A percentile compares a stretch with the other conserved stretches of the same genome.
phyloP scores from a whole-genome alignment of 345 rosid genomes.

The Sapria himalayana region DNA sequence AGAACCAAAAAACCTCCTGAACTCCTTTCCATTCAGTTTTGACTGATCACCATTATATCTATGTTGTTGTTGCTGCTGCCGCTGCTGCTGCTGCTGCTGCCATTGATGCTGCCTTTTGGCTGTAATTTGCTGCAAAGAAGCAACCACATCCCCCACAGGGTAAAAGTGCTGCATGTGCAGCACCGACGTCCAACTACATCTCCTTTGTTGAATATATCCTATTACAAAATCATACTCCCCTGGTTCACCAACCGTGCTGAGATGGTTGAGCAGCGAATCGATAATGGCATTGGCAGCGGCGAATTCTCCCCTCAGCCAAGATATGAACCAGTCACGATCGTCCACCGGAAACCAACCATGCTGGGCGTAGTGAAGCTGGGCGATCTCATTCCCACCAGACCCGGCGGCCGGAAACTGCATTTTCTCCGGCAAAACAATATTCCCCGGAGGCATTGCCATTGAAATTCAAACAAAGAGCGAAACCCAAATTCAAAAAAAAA shows the following conservation, averaged over 20 bases:
- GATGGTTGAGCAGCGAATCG: conserved; percentile 51
- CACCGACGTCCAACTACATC: conserved; percentile 56
- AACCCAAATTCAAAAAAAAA: too few relatives aligned
- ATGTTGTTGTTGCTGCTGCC: conserved; percentile 7
- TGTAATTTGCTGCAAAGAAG: conserved; percentile 47
- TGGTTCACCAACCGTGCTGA: conserved; percentile 36
- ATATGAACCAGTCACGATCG: conserved; percentile 61
- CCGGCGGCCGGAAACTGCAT: conserved; percentile 31
- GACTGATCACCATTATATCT: conserved; percentile 24
- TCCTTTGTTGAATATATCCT: conserved; percentile 47
- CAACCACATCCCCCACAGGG: conserved; percentile 32
- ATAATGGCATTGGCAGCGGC: conserved; percentile 91
- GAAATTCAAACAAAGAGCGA: too few relatives aligned
- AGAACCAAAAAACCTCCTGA: conserved; percentile 25
- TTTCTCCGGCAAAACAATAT: conserved; percentile 33
- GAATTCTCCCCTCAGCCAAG: conserved; percentile 77
- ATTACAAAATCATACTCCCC: conserved; percentile 50
- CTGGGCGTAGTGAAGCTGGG: conserved; percentile 19
- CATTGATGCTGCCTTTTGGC: conserved; percentile 34
- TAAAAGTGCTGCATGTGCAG: conserved; percentile 68
- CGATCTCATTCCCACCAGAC: conserved; percentile 16
- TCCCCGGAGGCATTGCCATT: conserved; percentile 82
- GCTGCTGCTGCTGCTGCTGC: conserved; percentile 14
- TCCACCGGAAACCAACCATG: conserved; percentile 36
- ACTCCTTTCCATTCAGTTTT: conserved; percentile 32